Conservation (phyloP, 139 green algal genomes). For the Chlorella sp. region DNA sequence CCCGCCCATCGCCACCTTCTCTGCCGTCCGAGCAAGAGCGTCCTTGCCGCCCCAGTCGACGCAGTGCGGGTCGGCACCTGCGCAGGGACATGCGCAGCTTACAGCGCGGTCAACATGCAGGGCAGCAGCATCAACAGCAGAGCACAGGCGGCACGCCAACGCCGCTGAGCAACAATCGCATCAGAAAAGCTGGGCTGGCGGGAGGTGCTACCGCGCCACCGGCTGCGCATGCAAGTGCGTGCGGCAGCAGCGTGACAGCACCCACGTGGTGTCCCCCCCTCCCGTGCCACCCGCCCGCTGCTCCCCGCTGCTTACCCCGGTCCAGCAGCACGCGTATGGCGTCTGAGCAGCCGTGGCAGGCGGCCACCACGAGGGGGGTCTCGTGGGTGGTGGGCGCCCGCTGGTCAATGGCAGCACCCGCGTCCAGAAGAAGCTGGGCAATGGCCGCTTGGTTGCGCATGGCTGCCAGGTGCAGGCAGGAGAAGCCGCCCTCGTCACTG, state of each 20-base stretch:
- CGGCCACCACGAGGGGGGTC: background rate
- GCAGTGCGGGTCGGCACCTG: background rate
- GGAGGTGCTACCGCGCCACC: too few relatives aligned
- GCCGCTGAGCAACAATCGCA: background rate
- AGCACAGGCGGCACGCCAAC: background rate
- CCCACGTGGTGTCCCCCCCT: background rate
- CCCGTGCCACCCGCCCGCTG: background rate
- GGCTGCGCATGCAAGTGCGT: background rate
- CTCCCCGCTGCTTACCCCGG: background rate
- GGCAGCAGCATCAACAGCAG: too few relatives aligned
- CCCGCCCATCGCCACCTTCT: background rate
- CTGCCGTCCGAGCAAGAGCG: background rate
- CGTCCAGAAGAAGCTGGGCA: background rate
- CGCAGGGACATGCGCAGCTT: background rate
- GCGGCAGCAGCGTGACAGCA: background rate
- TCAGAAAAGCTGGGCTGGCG: background rate
- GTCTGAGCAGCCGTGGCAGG: background rate
- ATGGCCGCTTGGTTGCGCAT: background rate
- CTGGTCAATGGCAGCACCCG: background rate
- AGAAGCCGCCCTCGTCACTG: background rate
- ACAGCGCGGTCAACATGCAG: too few relatives aligned
- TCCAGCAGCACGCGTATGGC: background rate
- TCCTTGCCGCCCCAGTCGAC: background rate
- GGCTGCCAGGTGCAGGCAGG: background rate
- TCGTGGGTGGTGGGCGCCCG: background rate